These are phyloP conservation scores for Iris macrosiphon DNA, from an alignment of 106 monocot genomes.

Conservation along the genomic window DNA sequence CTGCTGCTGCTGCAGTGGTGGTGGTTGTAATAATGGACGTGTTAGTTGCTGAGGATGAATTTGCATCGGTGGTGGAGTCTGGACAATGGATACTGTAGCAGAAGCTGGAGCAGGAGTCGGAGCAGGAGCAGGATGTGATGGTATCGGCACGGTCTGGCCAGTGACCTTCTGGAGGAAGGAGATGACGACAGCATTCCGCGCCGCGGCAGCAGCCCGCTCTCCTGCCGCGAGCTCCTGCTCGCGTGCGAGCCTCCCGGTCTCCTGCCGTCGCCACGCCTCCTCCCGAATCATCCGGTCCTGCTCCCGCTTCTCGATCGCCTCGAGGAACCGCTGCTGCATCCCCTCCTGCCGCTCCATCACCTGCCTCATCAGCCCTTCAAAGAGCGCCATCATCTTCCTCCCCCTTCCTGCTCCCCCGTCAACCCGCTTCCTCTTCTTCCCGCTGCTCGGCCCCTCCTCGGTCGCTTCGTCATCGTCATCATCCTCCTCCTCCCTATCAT, in stretches of 20 bases:
- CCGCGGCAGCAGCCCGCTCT: constrained; percentile 56
- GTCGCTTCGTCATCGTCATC: constrained; percentile 32
- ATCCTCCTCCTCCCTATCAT: constrained; percentile 11
- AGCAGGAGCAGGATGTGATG: not conserved
- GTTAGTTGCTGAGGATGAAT: not conserved
- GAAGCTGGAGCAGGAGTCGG: not conserved
- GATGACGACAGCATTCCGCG: constrained; percentile 47
- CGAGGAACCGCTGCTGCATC: constrained; percentile 70
- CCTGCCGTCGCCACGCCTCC: constrained; percentile 81
- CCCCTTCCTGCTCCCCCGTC: not conserved
- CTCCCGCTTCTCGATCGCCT: constrained; percentile 68
- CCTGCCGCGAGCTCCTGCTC: constrained; percentile 54
- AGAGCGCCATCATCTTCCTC: constrained; percentile 46
- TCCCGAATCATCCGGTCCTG: constrained; percentile 59
- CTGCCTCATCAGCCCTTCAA: constrained; percentile 62
- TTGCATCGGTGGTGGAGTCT: constrained; percentile 1
- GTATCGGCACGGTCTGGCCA: constrained; percentile 30
- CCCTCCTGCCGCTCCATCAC: constrained; percentile 73
- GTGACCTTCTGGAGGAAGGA: constrained; percentile 60
- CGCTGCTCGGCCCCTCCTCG: constrained; percentile 1
- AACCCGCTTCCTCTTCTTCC: constrained; percentile 6
- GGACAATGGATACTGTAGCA: not conserved
- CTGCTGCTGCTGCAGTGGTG: not conserved
- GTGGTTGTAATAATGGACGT: not conserved
- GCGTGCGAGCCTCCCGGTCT: constrained; percentile 42